Evolutionary conservation across 2,329 filamentous ascomycete genomes (phyloP).

Genomic region (Sporothrix pallida): DNA sequence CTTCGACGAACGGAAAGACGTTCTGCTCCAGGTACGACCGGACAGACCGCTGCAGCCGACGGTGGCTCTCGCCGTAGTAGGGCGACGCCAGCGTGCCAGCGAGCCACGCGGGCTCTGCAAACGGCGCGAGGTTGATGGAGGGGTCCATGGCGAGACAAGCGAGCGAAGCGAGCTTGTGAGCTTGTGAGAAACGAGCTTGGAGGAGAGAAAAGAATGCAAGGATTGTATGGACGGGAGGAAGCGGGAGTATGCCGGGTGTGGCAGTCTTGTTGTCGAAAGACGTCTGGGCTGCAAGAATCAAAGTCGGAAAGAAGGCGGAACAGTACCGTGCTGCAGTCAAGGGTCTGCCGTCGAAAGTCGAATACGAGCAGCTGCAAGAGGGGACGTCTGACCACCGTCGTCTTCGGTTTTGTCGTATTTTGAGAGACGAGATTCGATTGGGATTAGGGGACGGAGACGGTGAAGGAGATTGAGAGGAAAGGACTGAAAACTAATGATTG

Average conservation of each 20-base stretch:
- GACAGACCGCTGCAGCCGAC: constrained; percentile 60
- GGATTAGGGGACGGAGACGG: too few species aligned
- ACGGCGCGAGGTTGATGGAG: constrained; percentile 29
- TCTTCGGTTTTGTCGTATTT: not conserved
- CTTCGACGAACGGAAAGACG: constrained; percentile 62
- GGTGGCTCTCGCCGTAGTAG: constrained; percentile 69
- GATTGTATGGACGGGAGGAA: not conserved
- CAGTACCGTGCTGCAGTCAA: too few species aligned
- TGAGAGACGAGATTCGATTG: too few species aligned
- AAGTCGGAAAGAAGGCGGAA: not conserved
- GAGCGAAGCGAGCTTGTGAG: not conserved
- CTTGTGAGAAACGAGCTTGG: not conserved
- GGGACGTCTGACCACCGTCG: not conserved
- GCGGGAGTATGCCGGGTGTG: not conserved
- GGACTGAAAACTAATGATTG: too few species aligned
- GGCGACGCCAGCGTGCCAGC: constrained; percentile 47
- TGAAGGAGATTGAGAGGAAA: too few species aligned
- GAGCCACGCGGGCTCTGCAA: constrained; percentile 44
- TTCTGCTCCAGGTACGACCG: constrained; percentile 65
- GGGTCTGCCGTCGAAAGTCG: not conserved
- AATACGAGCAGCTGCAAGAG: not conserved
- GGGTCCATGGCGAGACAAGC: not conserved
- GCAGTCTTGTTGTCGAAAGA: not conserved
- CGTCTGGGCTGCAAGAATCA: not conserved
- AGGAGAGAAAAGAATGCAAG: not conserved